Evolutionary conservation across 257 asterid genomes (phyloP), one percentile per base, ranked within the genome.

Genomic region (Fraxinus cuspidata): DNA sequence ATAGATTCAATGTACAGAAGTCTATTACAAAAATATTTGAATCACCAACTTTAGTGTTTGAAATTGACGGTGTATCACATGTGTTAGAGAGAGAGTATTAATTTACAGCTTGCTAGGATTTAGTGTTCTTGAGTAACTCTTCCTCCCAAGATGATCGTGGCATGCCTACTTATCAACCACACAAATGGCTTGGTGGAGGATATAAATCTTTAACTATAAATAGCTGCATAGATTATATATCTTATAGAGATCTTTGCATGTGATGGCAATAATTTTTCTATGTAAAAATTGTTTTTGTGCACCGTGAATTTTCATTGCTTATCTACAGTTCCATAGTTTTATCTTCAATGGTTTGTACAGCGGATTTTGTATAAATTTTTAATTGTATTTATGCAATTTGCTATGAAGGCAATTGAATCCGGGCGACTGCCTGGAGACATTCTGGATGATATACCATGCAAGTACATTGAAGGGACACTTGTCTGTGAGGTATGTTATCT

Each of bases 371-470:
- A 32, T 29, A 47, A 40, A 66, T 51, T 73, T 42, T 79, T 56
- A 76, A 32, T 70, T 53, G 40, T 77, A 80, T 67, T 66, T 56
- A 11, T 85, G n/a, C 19, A 40, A 32, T 71, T 74, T 85, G 28
- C 79, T 70, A 35, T 74, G 81, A 77, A 96, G 99, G 99, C 99
- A 79, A 86, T 96, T 84, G 98, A 96, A 88, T 89, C 95, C 71
- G 99, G 99, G 64, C 88, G 79, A 69, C 83, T 96, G 77, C 99
- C 99, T 13, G 96, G 96, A 73, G 97, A 90, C 87, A 89, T 96
- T 83, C 87, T 92, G 87, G 96, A 93, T 78, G 98, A 93, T 72
- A 83, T 96, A 81, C 98, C 97, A 0, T 91, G 98, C 94, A 96
- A 88, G 84, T 96, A 85, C 73, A 77, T 85, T 73, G 89, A 96